Conservation (phyloP, 495 filamentous ascomycete genomes). For the Staphylotrichum longicolle region DNA sequence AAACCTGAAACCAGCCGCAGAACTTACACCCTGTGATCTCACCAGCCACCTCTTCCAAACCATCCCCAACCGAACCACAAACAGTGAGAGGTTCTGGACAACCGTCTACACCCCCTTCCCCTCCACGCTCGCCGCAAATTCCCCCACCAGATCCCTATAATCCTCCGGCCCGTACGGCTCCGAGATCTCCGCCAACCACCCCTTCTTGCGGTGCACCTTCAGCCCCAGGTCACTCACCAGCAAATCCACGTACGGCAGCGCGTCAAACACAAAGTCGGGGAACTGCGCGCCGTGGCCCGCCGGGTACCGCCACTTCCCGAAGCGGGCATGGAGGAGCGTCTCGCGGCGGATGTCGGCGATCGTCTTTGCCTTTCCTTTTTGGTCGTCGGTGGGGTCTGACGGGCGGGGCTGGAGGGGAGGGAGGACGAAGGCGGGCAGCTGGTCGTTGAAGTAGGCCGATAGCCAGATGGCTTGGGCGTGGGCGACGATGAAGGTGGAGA, state of each 20-base stretch:
- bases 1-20: no score
- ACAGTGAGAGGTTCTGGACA: no score
- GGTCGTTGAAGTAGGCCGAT: slow-evolving; percentile 55
- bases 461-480: slow-evolving; percentile 74
- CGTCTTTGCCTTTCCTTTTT: slow-evolving; percentile 21
- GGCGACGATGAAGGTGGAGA: slow-evolving; percentile 60
- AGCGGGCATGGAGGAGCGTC: slow-evolving; percentile 63
- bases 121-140: slow-evolving; percentile 42
- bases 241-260: slow-evolving; percentile 73
- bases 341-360: slow-evolving; percentile 46
- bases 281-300: slow-evolving; percentile 60
- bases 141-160: slow-evolving; percentile 58
- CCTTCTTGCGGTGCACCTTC: slow-evolving; percentile 41
- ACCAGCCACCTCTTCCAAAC: no score
- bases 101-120: not conserved
- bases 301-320: slow-evolving; percentile 67
- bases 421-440: slow-evolving; percentile 30
- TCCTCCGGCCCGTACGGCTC: slow-evolving; percentile 59
- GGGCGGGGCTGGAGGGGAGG: slow-evolving; percentile 11
- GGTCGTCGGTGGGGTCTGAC: not conserved
- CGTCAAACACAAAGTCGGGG: slow-evolving; percentile 75
- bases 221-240: slow-evolving; percentile 65
- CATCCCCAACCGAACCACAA: no score
- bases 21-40: no score
- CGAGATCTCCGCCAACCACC: slow-evolving; percentile 51